Conservation (phyloP, 164 flowering plant genomes). For the Magnolia officinalis region DNA sequence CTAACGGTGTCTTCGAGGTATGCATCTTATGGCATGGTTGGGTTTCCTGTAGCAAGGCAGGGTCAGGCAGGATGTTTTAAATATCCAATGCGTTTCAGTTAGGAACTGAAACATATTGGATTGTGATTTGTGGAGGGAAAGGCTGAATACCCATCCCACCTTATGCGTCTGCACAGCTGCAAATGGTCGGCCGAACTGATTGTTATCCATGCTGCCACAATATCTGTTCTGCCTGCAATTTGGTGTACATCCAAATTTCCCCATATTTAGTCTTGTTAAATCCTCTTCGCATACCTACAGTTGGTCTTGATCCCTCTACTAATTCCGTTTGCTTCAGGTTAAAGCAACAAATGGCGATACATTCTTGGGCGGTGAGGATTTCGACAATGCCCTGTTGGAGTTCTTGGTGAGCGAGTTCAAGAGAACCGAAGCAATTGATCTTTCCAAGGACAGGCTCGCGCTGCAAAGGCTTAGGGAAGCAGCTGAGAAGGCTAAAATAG, state of each 20-base stretch:
- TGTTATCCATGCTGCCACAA: no score
- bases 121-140: not conserved
- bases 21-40: not conserved
- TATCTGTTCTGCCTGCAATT: not conserved
- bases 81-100: not conserved
- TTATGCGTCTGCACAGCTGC: not conserved
- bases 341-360: slow-evolving; percentile 84
- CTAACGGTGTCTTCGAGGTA: slow-evolving; percentile 75
- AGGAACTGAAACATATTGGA: no score
- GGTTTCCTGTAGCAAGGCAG: no score
- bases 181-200: no score
- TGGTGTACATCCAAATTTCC: not conserved
- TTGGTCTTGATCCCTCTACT: not conserved
- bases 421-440: slow-evolving; percentile 55
- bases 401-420: slow-evolving; percentile 57
- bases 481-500: slow-evolving; percentile 74
- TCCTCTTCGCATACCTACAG: not conserved
- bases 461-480: slow-evolving; percentile 73
- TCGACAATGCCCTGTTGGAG: slow-evolving; percentile 59
- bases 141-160: not conserved
- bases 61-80: no score
- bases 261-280: no score
- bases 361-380: slow-evolving; percentile 76
- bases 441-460: slow-evolving; percentile 59
- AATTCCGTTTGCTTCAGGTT: slow-evolving; percentile 33